Evolutionary conservation across 345 rosid species (phyloP).

Genomic region (Arabis hirsuta): DNA sequence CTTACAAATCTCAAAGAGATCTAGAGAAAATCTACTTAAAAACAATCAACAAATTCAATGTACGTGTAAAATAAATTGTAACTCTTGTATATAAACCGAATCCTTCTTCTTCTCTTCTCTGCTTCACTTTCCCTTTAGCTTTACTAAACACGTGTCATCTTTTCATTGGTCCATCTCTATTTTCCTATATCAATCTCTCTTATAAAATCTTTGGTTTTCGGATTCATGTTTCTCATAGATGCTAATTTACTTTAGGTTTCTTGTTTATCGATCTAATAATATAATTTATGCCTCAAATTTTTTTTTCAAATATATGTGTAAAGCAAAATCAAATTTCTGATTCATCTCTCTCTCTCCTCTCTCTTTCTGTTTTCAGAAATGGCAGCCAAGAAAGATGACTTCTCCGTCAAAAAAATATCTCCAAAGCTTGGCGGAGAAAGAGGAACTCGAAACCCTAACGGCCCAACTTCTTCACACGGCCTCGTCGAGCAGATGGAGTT

Average conservation of each 20-base stretch:
- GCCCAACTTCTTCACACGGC: slow-evolving; percentile 40
- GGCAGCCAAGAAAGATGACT: slow-evolving; percentile 29
- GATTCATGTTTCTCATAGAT: background rate
- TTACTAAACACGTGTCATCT: no score
- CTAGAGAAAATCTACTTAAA: no score
- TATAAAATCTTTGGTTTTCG: background rate
- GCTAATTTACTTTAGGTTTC: background rate
- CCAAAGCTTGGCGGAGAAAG: slow-evolving; percentile 42
- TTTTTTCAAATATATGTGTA: no score
- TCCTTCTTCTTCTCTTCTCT: no score
- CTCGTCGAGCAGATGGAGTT: slow-evolving; percentile 42
- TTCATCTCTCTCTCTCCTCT: slow-evolving; percentile 4
- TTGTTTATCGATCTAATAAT: background rate
- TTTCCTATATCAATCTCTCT: no score
- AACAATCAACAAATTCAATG: no score
- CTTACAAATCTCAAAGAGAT: no score
- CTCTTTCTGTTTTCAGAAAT: slow-evolving; percentile 20
- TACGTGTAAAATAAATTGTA: no score
- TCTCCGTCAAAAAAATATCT: slow-evolving; percentile 31
- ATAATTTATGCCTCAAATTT: no score
- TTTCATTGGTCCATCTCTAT: no score
- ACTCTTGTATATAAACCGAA: no score
- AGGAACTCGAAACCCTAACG: slow-evolving; percentile 25
- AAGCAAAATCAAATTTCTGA: background rate
- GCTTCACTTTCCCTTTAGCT: no score